These are phyloP conservation scores for Cicer pinnatifidum DNA, from an alignment of 306 rosid species.

Conservation along the genomic window DNA sequence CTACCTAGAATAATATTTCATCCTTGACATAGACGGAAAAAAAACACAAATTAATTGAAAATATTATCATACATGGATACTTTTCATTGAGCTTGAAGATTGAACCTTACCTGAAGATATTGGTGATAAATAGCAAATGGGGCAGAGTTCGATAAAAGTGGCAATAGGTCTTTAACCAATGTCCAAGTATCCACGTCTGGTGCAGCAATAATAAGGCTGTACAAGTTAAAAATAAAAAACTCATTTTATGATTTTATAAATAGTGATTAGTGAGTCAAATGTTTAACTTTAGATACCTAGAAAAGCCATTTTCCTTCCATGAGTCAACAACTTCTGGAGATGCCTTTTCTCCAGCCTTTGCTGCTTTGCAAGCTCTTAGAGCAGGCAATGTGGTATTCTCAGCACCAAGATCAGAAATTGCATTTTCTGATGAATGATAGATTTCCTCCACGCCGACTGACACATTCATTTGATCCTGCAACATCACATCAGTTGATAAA, in stretches of 20 bases:
- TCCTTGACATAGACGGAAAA: conserved; percentile 1
- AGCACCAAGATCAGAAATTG: conserved; percentile 47
- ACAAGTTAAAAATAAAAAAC: conserved; percentile 18
- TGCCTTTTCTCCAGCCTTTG: conserved; percentile 83
- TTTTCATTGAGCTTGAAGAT: conserved; percentile 1
- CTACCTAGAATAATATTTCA: conserved; percentile 1
- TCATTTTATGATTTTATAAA: conserved; percentile 17
- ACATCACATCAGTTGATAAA: conserved; percentile 14
- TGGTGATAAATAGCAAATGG: conserved; percentile 97
- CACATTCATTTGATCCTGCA: conserved; percentile 60
- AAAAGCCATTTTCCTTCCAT: conserved; percentile 93
- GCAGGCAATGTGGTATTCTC: conserved; percentile 46
- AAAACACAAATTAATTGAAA: conserved; percentile 2
- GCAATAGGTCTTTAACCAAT: conserved; percentile 67
- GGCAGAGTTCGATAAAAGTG: conserved; percentile 83
- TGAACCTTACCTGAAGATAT: conserved; percentile 74
- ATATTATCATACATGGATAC: neutral
- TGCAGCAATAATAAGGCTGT: conserved; percentile 86
- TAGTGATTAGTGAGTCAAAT: conserved; percentile 10
- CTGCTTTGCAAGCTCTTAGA: conserved; percentile 57
- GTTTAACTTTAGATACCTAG: conserved; percentile 61
- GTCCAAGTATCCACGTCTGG: conserved; percentile 82
- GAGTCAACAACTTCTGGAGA: conserved; percentile 56
- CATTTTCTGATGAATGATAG: conserved; percentile 49
- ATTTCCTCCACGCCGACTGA: conserved; percentile 52